Percentiles rank a stretch among this genome's conserved stretches.
phyloP scores from a whole-genome alignment of 495 filamentous ascomycete species.

The Xylaria flabelliformis region DNA sequence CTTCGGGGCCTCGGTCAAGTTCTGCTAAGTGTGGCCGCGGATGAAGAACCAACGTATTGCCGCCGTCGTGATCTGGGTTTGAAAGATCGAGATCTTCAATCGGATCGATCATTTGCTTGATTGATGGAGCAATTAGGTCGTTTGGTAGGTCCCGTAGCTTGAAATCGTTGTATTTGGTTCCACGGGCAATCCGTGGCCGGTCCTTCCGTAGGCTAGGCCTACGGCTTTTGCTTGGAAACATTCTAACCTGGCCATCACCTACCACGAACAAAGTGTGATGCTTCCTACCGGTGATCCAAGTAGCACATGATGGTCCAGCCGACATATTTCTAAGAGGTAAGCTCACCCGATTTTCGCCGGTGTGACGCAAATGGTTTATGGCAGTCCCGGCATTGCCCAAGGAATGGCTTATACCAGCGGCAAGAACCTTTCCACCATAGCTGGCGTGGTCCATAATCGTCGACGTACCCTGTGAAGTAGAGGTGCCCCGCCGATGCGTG shows the following conservation, averaged over 20 bases:
- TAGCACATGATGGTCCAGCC: slow-evolving; percentile 59
- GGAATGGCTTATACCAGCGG: slow-evolving; percentile 82
- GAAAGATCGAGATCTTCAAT: slow-evolving; percentile 57
- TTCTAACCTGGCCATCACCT: slow-evolving; percentile 65
- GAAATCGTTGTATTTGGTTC: slow-evolving; percentile 66
- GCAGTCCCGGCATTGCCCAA: slow-evolving; percentile 80
- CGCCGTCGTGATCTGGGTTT: slow-evolving; percentile 51
- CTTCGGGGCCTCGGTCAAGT: slow-evolving; percentile 48
- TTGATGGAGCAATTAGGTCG: slow-evolving; percentile 49
- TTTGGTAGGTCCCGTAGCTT: slow-evolving; percentile 65
- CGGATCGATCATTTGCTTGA: slow-evolving; percentile 53
- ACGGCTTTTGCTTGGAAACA: slow-evolving; percentile 68
- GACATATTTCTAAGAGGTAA: slow-evolving; percentile 61
- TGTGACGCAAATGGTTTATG: slow-evolving; percentile 79
- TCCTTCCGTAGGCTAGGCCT: slow-evolving; percentile 53
- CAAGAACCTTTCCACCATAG: slow-evolving; percentile 79
- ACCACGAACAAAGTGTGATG: slow-evolving; percentile 62
- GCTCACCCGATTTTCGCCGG: slow-evolving; percentile 82
- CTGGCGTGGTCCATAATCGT: slow-evolving; percentile 72
- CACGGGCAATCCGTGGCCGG: slow-evolving; percentile 52
- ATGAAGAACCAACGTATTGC: slow-evolving; percentile 52
- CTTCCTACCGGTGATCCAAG: slow-evolving; percentile 61
- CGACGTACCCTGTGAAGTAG: slow-evolving; percentile 53
- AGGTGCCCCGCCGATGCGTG: slow-evolving; percentile 56
- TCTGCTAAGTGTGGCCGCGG: slow-evolving; percentile 38